Percentiles rank a stretch among this genome's conserved stretches.
These are phyloP conservation scores for Pyrenophora tritici-repentis DNA, from an alignment of 2,329 filamentous ascomycete species.

Conservation along the genomic window DNA sequence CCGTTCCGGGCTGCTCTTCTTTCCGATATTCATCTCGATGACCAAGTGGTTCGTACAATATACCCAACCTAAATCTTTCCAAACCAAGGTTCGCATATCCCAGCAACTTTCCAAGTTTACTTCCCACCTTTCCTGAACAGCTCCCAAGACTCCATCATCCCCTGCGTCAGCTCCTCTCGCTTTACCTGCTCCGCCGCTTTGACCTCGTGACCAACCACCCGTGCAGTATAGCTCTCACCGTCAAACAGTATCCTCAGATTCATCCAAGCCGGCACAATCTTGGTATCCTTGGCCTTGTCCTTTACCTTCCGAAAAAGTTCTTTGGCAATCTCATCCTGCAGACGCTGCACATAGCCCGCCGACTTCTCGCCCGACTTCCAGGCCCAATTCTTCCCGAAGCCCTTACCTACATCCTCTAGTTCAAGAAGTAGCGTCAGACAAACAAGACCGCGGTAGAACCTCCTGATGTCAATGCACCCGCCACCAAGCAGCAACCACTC, in stretches of 20 bases:
- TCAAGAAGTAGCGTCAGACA: slow-evolving; percentile 31
- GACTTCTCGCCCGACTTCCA: slow-evolving; percentile 24
- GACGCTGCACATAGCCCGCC: slow-evolving; percentile 24
- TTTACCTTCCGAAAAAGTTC: slow-evolving; percentile 16
- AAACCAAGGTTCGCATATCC: too few relatives aligned
- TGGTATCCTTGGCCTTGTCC: slow-evolving; percentile 4
- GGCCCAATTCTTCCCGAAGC: slow-evolving; percentile 20
- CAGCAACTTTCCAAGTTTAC: neutral
- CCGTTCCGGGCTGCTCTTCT: neutral
- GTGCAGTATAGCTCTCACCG: slow-evolving; percentile 24
- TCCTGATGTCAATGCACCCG: slow-evolving; percentile 26
- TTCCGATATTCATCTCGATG: neutral
- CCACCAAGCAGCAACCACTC: slow-evolving; percentile 24
- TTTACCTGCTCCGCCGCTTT: slow-evolving; percentile 3
- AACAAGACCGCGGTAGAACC: slow-evolving; percentile 26
- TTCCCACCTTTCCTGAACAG: slow-evolving; percentile 19
- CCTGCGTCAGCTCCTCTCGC: slow-evolving; percentile 13
- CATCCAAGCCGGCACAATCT: slow-evolving; percentile 29
- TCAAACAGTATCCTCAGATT: slow-evolving; percentile 31
- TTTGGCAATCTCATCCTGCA: slow-evolving; percentile 12
- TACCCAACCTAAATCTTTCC: too few relatives aligned
- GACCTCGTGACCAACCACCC: neutral
- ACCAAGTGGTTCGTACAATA: too few relatives aligned
- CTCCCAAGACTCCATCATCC: slow-evolving; percentile 20
- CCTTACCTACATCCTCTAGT: slow-evolving; percentile 17